These are phyloP conservation scores for Cubamyces lactineus DNA, from an alignment of 768 basidiomycete species.

Conservation along the genomic window DNA sequence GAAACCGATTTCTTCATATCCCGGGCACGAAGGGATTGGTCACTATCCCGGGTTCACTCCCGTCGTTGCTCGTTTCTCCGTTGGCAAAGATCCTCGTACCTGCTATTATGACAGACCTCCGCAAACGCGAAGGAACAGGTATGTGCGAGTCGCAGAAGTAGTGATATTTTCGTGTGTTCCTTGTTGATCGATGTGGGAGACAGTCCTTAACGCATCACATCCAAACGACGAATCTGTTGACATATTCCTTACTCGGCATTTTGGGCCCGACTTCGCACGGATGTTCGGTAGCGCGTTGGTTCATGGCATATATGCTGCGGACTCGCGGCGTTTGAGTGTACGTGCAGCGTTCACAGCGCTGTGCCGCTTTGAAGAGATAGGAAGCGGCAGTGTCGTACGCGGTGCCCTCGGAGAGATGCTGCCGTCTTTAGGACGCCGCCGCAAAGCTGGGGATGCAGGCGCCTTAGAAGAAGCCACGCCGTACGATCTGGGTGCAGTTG, in stretches of 20 bases:
- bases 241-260: conserved; percentile 70
- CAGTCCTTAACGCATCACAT: conserved; percentile 3
- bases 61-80: conserved; percentile 41
- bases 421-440: conserved; percentile 1
- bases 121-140: conserved; percentile 34
- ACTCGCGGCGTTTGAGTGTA: conserved; percentile 73
- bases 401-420: conserved; percentile 47
- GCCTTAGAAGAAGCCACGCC: conserved; percentile 21
- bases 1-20: conserved; percentile 72
- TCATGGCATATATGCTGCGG: conserved; percentile 93
- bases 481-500: conserved; percentile 55
- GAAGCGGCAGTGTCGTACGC: conserved; percentile 69
- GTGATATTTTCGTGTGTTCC: neutral
- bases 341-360: conserved; percentile 77
- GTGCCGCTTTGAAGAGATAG: conserved; percentile 68
- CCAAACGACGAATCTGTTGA: conserved; percentile 79
- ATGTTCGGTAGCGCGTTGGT: conserved; percentile 77
- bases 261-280: conserved; percentile 73
- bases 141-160: neutral
- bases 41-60: conserved; percentile 47
- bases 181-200: neutral
- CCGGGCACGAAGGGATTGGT: conserved; percentile 55
- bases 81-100: conserved; percentile 52
- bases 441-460: conserved; percentile 7
- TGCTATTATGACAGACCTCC: conserved; percentile 60